Evolutionary conservation across 2,329 filamentous ascomycete species (phyloP), one percentile per base, ranked within the genome.

Genomic region (Phialophora macrospora): DNA sequence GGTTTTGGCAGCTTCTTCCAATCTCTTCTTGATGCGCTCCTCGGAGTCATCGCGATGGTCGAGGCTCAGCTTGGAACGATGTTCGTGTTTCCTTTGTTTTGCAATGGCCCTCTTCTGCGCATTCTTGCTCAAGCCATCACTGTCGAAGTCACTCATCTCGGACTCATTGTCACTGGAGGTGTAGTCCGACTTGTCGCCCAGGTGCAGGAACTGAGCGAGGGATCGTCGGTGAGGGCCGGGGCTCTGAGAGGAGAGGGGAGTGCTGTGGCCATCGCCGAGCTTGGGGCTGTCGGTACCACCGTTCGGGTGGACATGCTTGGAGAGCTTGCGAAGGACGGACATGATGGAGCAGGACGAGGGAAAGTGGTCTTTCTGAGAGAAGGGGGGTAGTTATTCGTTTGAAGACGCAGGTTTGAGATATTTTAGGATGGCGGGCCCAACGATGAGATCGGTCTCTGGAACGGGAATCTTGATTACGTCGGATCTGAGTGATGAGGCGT

Each of bases 1-100:
- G 62, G 85, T 82, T 26, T 79, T 78, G 11, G 76, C 75, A 0
- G 86, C 84, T 76, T 80, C 75, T 77, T 82, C 74, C 78, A 80
- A 74, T 73, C 82, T 76, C 68, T 79, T 75, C 59, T 75, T 76
- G 58, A 74, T 72, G 24, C 74, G 75, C 60, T 75, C 77, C 60
- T 79, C 77, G 12, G 77, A 77, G 51, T 79, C 77, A 22, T 77
- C 77, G 54, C 76, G 75, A n/a, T 76, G 75, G 64, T 82, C 79
- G 64, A 79, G 77, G 66, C 78, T 81, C 54, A 80, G 73, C 8
- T 80, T 77, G 38, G 75, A 77, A 9, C 74, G 75, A 44, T 76
- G 75, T 59, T 76, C 74, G 30, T 76, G 75, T 32, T 78, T 77
- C 66, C 78, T 77, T 61, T 68, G 69, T 64, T 80, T 76, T 30